Percentiles rank a stretch among this genome's conserved stretches.
Evolutionary conservation across 495 filamentous ascomycete genomes (phyloP).

Genomic region (Trypethelium eluteriae): DNA sequence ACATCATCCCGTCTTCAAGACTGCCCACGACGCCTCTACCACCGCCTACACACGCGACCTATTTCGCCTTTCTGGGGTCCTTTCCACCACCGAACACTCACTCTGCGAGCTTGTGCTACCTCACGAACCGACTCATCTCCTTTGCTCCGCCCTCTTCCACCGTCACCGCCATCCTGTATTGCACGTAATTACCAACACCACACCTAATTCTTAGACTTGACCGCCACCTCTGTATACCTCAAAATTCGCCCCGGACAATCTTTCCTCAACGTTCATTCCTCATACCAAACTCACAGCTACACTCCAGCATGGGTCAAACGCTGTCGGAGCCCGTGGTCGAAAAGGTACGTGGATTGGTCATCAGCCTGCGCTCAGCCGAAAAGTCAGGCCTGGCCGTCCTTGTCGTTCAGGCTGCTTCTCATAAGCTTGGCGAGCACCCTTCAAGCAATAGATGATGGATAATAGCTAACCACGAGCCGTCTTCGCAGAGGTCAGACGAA

Average conservation of each 20-base stretch:
- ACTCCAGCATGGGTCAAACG: slow-evolving; percentile 81
- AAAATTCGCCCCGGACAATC: background rate
- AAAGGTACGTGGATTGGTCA: slow-evolving; percentile 61
- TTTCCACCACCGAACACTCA: background rate
- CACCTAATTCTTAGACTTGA: slow-evolving; percentile 1
- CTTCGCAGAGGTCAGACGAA: slow-evolving; percentile 66
- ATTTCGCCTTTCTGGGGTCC: background rate
- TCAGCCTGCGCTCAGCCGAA: slow-evolving; percentile 2
- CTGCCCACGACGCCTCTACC: background rate
- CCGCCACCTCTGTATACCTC: background rate
- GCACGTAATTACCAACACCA: background rate
- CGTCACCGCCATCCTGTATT: slow-evolving; percentile 9
- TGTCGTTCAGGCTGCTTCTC: slow-evolving; percentile 5
- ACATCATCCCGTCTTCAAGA: slow-evolving; percentile 9
- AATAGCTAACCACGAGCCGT: background rate
- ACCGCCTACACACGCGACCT: slow-evolving; percentile 15
- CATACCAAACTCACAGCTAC: background rate
- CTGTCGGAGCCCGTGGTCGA: slow-evolving; percentile 97
- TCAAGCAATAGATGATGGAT: background rate
- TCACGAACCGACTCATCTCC: background rate
- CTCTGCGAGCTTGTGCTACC: background rate
- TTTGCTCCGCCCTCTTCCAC: background rate
- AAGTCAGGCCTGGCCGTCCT: slow-evolving; percentile 9
- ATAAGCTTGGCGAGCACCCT: background rate
- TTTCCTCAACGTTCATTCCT: background rate